Evolutionary conservation across 306 rosid species (phyloP).

Genomic region (Vigna radiata): DNA sequence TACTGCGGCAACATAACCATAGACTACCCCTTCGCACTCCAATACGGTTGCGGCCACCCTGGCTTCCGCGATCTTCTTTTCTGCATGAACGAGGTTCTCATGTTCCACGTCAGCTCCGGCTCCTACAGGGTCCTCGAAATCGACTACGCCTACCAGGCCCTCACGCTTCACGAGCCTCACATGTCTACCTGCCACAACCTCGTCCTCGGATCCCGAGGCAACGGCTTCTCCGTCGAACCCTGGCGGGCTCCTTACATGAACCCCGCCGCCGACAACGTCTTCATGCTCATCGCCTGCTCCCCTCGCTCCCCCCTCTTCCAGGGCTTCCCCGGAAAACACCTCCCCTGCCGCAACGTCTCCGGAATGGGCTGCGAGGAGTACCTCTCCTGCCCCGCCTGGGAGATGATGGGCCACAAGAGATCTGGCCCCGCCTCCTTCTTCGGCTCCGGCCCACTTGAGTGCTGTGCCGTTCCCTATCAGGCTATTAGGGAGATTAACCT

Average conservation of each 20-base stretch:
- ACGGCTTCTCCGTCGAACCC: slow-evolving; percentile 77
- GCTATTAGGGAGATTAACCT: slow-evolving; percentile 80
- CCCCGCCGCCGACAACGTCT: slow-evolving; percentile 79
- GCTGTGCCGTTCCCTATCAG: slow-evolving; percentile 80
- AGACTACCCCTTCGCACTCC: slow-evolving; percentile 85
- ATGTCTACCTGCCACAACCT: slow-evolving; percentile 82
- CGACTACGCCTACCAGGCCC: slow-evolving; percentile 86
- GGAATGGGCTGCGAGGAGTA: slow-evolving; percentile 96
- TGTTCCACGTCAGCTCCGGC: slow-evolving; percentile 89
- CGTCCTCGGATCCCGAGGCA: slow-evolving; percentile 73
- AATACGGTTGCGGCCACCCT: slow-evolving; percentile 94
- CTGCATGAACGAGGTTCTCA: slow-evolving; percentile 88
- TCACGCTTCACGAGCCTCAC: slow-evolving; percentile 93
- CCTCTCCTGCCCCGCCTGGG: slow-evolving; percentile 90
- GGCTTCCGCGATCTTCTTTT: slow-evolving; percentile 88
- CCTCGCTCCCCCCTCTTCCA: slow-evolving; percentile 86
- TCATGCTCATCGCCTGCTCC: slow-evolving; percentile 94
- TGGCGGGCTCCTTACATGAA: slow-evolving; percentile 86
- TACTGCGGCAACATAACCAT: slow-evolving; percentile 91
- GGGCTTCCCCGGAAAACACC: slow-evolving; percentile 89
- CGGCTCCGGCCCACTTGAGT: slow-evolving; percentile 83
- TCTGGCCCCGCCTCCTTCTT: slow-evolving; percentile 47
- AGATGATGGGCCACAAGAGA: slow-evolving; percentile 62
- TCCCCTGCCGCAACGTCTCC: slow-evolving; percentile 87
- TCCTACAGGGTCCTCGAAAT: slow-evolving; percentile 88